Conservation (phyloP, 345 rosid genomes). For the Kernera saxatilis region DNA sequence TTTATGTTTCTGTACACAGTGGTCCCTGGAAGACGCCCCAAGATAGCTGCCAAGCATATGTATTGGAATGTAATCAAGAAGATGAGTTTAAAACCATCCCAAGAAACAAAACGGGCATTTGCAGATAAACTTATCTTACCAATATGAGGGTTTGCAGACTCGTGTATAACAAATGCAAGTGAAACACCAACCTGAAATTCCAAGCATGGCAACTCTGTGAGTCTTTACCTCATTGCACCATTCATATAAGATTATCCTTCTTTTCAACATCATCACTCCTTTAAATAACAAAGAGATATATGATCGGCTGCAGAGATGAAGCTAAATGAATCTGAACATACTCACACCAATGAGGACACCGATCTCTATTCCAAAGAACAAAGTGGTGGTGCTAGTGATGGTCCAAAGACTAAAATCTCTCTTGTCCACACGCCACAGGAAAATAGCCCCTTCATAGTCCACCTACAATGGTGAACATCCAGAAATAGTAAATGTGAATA, state of each 20-base stretch:
- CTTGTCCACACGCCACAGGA: conserved; percentile 91
- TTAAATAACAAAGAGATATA: not conserved
- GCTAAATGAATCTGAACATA: not conserved
- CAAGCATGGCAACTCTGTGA: conserved; percentile 15
- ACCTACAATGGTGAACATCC: conserved; percentile 46
- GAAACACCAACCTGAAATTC: conserved; percentile 75
- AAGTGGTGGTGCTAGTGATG: conserved; percentile 66
- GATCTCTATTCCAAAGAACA: conserved; percentile 92
- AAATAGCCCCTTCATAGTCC: conserved; percentile 88
- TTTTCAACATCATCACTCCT: not conserved
- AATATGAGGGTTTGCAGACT: conserved; percentile 97
- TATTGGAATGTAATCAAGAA: not conserved
- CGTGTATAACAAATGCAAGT: conserved; percentile 95
- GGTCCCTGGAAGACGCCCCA: conserved; percentile 98
- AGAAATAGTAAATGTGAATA: conserved; percentile 14
- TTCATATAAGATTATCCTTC: not conserved
- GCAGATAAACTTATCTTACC: conserved; percentile 44
- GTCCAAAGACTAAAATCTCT: conserved; percentile 97
- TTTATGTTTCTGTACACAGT: conserved; percentile 80
- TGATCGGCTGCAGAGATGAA: not conserved
- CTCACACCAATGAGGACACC: conserved; percentile 98
- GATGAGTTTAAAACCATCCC: not conserved
- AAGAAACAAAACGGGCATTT: not conserved
- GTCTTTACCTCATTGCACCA: not conserved
- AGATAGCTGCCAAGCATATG: conserved; percentile 56